phyloP scores from a whole-genome alignment of 1,139 yeast species.

The Saccharomycopsis hybrid region DNA sequence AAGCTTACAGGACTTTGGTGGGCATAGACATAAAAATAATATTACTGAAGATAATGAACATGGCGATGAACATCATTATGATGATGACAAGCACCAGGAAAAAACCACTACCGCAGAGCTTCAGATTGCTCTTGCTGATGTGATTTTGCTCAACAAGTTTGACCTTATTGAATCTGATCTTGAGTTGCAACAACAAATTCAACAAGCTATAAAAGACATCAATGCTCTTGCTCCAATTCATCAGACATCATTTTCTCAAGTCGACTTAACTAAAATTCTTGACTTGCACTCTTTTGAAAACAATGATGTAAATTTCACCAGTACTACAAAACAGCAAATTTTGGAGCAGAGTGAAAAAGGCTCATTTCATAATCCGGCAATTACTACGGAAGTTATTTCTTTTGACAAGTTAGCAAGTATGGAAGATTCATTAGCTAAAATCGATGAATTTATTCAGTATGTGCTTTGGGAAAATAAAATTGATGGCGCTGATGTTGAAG shows the following conservation, averaged over 20 bases:
- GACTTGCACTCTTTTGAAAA: constrained; percentile 77
- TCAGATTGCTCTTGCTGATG: constrained; percentile 88
- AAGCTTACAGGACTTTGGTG: constrained; percentile 67
- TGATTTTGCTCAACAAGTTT: constrained; percentile 66
- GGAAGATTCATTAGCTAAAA: constrained; percentile 30
- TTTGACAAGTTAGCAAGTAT: constrained; percentile 38
- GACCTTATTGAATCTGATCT: constrained; percentile 42
- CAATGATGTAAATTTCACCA: constrained; percentile 14
- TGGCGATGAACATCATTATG: constrained; percentile 40
- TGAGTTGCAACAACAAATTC: constrained; percentile 27
- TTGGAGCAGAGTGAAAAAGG: constrained; percentile 17
- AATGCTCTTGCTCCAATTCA: constrained; percentile 65
- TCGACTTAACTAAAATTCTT: constrained; percentile 55
- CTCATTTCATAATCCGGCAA: constrained; percentile 47
- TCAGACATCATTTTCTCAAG: constrained; percentile 66
- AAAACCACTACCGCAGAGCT: constrained; percentile 79
- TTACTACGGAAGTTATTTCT: constrained; percentile 53
- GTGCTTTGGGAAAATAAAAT: constrained; percentile 60
- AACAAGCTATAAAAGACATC: constrained; percentile 43
- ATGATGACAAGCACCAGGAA: constrained; percentile 26
- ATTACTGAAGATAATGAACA: constrained; percentile 30
- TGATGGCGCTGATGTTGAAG: constrained; percentile 45
- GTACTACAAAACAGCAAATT: neutral
- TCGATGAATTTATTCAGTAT: constrained; percentile 59
- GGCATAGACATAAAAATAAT: constrained; percentile 44